Evolutionary conservation across 306 rosid genomes (phyloP), one percentile per base, ranked within the genome.

Genomic region (Quercus wislizeni): DNA sequence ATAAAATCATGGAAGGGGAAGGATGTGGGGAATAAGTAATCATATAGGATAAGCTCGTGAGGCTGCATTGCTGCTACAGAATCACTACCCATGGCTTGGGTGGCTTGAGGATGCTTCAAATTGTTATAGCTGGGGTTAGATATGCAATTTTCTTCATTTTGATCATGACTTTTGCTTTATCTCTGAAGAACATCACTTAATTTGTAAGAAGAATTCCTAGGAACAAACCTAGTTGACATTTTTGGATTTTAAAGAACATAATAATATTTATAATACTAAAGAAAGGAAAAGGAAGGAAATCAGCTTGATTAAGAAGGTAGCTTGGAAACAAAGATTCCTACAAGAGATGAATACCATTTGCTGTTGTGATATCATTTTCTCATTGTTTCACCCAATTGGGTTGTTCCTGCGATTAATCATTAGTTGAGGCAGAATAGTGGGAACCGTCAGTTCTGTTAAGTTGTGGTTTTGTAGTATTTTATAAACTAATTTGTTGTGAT

Each of bases 1-100:
- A 19, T 69, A 71, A 69, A 69, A 35, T 52, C 54, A 28, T 13
- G 62, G 54, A 80, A 35, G 69, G 61, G 38, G 76, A 38, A 14
- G 65, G 55, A 63, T 69, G 11, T 56, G 43, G 41, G 54, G 65
- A 75, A 28, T 49, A 38, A 38, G 46, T 38, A 38, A 38, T 38
- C 46, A 49, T 49, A 49, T 49, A 49, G 17, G 54, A 12, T 49
- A 49, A 1, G 61, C 14, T 10, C 4, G 15, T 67, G 69, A 74
- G 43, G 51, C 46, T 55, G 27, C 49, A 10, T 18, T 19, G 35
- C 54, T 74, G 46, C 56, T 8, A 56, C 71, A 74, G n/a, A 65
- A 74, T 46, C 35, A 74, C 70, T 55, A 33, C 54, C 30, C 1
- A 17, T 49, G 54, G 54, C 17, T 25, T 30, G 31, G 10, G 14